phyloP scores from a whole-genome alignment of 1,284 basidiomycete genomes.

The Cryptococcus sp. region DNA sequence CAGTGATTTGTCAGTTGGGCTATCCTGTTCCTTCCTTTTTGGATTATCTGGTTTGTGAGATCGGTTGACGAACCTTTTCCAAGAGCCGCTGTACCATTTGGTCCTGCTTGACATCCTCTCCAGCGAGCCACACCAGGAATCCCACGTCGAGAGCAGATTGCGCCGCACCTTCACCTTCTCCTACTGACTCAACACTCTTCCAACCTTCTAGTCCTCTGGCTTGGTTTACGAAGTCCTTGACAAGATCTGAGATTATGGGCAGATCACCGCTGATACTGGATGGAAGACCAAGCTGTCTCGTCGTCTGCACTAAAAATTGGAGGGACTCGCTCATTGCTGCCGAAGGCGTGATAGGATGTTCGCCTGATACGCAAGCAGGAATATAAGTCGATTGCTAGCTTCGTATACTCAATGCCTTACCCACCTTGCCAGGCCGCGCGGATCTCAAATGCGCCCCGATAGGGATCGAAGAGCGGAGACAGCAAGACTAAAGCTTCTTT shows the following conservation, averaged over 20 bases:
- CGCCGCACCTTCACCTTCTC: conserved; percentile 18
- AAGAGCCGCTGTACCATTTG: conserved; percentile 22
- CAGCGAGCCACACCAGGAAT: conserved; percentile 34
- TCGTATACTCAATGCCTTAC: not conserved
- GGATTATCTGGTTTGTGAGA: not conserved
- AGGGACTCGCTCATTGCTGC: conserved; percentile 34
- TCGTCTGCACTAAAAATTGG: conserved; percentile 35
- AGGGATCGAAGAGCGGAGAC: conserved; percentile 28
- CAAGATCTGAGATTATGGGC: conserved; percentile 23
- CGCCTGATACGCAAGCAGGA: conserved; percentile 6
- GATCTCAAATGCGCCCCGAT: conserved; percentile 27
- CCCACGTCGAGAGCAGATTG: conserved; percentile 42
- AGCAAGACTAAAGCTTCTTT: conserved; percentile 24
- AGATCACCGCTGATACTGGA: conserved; percentile 20
- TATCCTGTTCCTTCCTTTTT: no score
- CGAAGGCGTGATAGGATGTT: conserved; percentile 34
- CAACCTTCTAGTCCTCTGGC: conserved; percentile 34
- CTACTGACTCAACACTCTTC: conserved; percentile 9
- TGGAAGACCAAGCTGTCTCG: conserved; percentile 40
- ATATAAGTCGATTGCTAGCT: no score
- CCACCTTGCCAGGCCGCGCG: conserved; percentile 41
- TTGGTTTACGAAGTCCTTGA: conserved; percentile 26
- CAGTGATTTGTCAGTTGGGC: conserved; percentile 2
- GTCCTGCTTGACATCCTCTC: conserved; percentile 22
- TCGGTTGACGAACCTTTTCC: conserved; percentile 18